Evolutionary conservation across 2,329 filamentous ascomycete genomes (phyloP).

Genomic region (Colletotrichum caudatum): DNA sequence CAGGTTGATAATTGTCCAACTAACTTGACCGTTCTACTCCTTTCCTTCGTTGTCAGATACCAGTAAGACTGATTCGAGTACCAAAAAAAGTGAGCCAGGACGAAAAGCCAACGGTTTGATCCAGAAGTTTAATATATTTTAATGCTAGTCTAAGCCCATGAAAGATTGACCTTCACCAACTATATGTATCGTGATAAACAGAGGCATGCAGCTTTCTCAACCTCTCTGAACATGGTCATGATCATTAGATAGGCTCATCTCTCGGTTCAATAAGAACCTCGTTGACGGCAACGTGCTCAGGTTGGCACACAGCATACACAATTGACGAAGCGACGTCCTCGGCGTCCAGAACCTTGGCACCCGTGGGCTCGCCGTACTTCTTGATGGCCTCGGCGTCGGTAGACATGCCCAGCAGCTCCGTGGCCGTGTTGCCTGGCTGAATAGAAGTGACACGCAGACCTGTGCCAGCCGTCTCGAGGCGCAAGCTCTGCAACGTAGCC

Average conservation of each 20-base stretch:
- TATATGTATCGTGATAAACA: not conserved
- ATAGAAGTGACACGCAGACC: slow-evolving; percentile 80
- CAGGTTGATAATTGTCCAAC: not conserved
- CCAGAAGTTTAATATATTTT: not conserved
- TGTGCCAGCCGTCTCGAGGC: slow-evolving; percentile 80
- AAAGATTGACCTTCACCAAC: not conserved
- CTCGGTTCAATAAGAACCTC: slow-evolving; percentile 83
- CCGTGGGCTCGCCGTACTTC: slow-evolving; percentile 81
- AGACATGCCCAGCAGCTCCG: slow-evolving; percentile 79
- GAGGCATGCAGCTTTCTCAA: not conserved
- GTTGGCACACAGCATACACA: slow-evolving; percentile 80
- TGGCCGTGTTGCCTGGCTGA: slow-evolving; percentile 82
- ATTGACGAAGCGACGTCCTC: slow-evolving; percentile 80
- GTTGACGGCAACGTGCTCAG: slow-evolving; percentile 81
- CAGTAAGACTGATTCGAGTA: not conserved
- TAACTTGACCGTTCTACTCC: not conserved
- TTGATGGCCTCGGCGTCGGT: slow-evolving; percentile 82
- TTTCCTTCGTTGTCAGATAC: no score
- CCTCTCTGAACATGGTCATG: slow-evolving; percentile 5
- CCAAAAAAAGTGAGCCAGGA: not conserved
- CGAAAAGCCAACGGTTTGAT: no score
- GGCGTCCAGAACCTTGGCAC: slow-evolving; percentile 79
- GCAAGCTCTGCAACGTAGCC: slow-evolving; percentile 79
- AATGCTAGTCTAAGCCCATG: not conserved
- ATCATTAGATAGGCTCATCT: slow-evolving; percentile 75